Base-by-base conservation (phyloP, 1,284 basidiomycete species). In the Fereydounia khargensis region DNA sequence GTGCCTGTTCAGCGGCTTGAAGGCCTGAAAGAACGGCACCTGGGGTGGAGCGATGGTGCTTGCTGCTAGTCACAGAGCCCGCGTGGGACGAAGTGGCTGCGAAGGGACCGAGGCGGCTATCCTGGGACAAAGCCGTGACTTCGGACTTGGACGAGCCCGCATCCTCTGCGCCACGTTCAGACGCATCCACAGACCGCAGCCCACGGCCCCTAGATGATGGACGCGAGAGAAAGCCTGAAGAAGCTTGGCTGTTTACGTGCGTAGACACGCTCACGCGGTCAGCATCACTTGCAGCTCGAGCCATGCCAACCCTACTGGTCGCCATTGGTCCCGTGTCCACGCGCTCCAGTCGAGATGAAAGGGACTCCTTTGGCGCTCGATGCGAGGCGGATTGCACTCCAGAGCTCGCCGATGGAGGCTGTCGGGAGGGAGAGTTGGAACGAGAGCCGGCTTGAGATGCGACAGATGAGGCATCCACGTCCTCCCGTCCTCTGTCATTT, bases 381-480 rank as follows among this genome's bases (percentile, higher is more conserved):
- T n/a, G n/a, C n/a, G n/a, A n/a, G n/a, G n/a, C n/a, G n/a, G n/a
- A n/a, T n/a, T n/a, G n/a, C n/a, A n/a, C n/a, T n/a, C n/a, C n/a
- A n/a, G n/a, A n/a, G n/a, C n/a, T n/a, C n/a, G n/a, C n/a, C n/a
- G n/a, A n/a, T n/a, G n/a, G n/a, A n/a, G n/a, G n/a, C n/a, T n/a
- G n/a, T n/a, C n/a, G n/a, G n/a, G n/a, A n/a, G n/a, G 69, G 69
- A 25, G 70, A 73, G n/a, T 51, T 61, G 31, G 62, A 52, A 7
- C 56, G 51, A 19, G 73, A 74, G 6, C 73, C 73, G 2, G 65
- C 69, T 37, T 74, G 73, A 13, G 73, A 74, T 9, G 57, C 58
- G 37, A 71, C 52, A 24, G 68, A 65, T 30, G 68, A 65, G 35
- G 59, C 45, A 47, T 61, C 43, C 9, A 68, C 58, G 21, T 67